A percentile compares a stretch with the other conserved stretches of the same genome.
These are phyloP conservation scores for Neurospora sp. DNA, from an alignment of 2,329 filamentous ascomycete genomes.

Conservation along the genomic window DNA sequence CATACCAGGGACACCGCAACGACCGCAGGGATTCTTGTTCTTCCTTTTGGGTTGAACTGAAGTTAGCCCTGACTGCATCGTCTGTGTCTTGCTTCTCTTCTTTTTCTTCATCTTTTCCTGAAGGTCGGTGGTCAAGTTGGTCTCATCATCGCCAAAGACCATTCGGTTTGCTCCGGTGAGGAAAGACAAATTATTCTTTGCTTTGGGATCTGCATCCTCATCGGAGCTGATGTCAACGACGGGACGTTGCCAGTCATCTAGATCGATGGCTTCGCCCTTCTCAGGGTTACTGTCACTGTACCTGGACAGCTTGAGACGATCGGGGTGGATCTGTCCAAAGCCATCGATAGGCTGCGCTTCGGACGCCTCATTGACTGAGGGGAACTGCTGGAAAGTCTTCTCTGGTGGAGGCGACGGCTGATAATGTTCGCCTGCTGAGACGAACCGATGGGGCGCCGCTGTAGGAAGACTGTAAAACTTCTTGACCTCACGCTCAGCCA, in stretches of 20 bases:
- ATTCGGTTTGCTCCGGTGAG: conserved; percentile 11
- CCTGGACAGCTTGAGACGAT: conserved; percentile 8
- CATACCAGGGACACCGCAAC: conserved; percentile 24
- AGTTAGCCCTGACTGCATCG: background rate
- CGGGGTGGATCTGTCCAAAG: conserved; percentile 12
- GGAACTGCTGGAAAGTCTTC: background rate
- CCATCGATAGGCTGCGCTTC: background rate
- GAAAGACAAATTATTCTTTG: conserved; percentile 2
- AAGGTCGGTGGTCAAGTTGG: background rate
- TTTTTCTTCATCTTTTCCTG: background rate
- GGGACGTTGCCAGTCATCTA: background rate
- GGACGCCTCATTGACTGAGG: background rate
- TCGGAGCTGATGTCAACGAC: background rate
- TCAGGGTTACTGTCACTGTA: too few relatives aligned
- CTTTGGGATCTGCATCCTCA: background rate
- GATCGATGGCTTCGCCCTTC: background rate
- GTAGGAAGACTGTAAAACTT: background rate
- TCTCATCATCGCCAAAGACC: background rate
- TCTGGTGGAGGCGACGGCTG: background rate
- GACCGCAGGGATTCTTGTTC: conserved; percentile 17
- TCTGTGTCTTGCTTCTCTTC: background rate
- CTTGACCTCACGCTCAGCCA: conserved; percentile 5
- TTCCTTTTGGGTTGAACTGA: background rate
- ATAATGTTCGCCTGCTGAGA: background rate
- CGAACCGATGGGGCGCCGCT: background rate